Conservation (phyloP, 768 basidiomycete genomes). For the Lactarius deliciosus region DNA sequence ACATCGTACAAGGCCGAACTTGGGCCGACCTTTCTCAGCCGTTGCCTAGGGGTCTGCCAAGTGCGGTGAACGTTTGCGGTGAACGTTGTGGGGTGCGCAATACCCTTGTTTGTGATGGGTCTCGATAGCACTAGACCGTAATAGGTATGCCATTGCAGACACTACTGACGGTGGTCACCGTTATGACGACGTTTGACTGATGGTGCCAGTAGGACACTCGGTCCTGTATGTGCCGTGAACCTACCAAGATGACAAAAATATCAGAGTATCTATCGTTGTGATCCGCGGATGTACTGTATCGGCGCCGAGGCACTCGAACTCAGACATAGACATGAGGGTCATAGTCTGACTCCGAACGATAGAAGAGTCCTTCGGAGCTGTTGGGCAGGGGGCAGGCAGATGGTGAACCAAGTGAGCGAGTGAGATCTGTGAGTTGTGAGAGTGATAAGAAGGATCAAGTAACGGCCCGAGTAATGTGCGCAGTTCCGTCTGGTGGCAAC, state of each 20-base stretch:
- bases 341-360: neutral
- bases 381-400: neutral
- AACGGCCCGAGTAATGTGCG: slow-evolving; percentile 1
- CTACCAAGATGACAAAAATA: neutral
- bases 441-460: neutral
- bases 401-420: neutral
- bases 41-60: neutral
- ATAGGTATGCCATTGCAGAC: neutral
- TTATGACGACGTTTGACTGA: neutral
- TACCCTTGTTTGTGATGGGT: neutral
- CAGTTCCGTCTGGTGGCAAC: slow-evolving; percentile 21
- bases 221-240: neutral
- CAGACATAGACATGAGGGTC: neutral
- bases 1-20: neutral
- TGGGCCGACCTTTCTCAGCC: neutral
- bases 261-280: neutral
- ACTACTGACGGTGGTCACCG: neutral
- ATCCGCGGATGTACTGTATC: neutral
- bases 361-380: neutral
- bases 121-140: neutral
- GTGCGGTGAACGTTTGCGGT: neutral
- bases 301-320: neutral
- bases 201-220: neutral
- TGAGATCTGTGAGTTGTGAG: neutral
- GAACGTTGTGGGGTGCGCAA: neutral